Evolutionary conservation across 2,329 filamentous ascomycete genomes (phyloP).

Genomic region (Ophiostoma sp.): DNA sequence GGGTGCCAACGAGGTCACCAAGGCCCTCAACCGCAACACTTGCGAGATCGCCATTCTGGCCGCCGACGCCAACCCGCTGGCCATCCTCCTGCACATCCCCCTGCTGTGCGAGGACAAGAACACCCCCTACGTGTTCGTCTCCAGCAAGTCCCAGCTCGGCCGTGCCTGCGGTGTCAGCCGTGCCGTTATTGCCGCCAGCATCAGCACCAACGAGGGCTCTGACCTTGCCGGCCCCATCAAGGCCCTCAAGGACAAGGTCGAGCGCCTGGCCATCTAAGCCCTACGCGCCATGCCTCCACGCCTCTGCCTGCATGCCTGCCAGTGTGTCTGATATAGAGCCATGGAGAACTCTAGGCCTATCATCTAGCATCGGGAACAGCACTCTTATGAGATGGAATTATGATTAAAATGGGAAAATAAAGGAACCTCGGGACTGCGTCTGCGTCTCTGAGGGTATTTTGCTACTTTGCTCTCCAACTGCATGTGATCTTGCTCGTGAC

Average conservation of each 20-base stretch:
- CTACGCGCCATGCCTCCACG: no score
- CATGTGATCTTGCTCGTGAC: neutral
- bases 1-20: conserved; percentile 80
- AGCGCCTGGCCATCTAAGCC: conserved; percentile 81
- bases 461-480: neutral
- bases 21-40: conserved; percentile 86
- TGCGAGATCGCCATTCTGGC: conserved; percentile 84
- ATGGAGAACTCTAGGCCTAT: neutral
- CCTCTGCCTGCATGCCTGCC: neutral
- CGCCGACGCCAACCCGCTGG: conserved; percentile 79
- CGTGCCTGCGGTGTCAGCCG: conserved; percentile 85
- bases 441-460: neutral
- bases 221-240: conserved; percentile 86
- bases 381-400: neutral
- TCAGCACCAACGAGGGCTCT: conserved; percentile 87
- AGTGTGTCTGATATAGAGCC: neutral
- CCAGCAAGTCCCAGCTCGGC: conserved; percentile 41
- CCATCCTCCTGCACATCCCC: conserved; percentile 83
- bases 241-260: conserved; percentile 87
- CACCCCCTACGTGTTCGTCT: conserved; percentile 33
- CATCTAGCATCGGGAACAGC: neutral
- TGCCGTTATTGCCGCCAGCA: conserved; percentile 77
- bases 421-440: neutral
- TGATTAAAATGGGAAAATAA: conserved; percentile 5
- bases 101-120: conserved; percentile 80